Evolutionary conservation across 1,284 basidiomycete genomes (phyloP).

Genomic region (Exobasidium rhododendri): DNA sequence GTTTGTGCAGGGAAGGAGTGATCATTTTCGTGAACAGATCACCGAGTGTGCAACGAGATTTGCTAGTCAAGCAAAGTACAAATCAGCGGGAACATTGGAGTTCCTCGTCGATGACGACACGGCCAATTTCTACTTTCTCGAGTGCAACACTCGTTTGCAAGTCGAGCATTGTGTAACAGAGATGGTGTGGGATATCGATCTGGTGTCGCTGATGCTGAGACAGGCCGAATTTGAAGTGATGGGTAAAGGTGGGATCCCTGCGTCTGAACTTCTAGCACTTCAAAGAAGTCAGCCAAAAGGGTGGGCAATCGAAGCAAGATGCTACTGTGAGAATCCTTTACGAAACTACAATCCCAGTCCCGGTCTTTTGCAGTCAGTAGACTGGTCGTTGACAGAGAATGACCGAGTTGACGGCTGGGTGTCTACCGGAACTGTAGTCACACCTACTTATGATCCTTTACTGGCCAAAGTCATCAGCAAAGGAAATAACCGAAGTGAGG

Average conservation of each 20-base stretch:
- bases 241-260: background rate
- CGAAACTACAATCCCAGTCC: constrained; percentile 64
- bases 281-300: constrained; percentile 17
- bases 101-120: constrained; percentile 65
- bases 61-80: constrained; percentile 62
- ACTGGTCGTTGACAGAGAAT: constrained; percentile 12
- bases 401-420: constrained; percentile 60
- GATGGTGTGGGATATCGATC: constrained; percentile 20
- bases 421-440: constrained; percentile 61
- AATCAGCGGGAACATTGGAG: constrained; percentile 68
- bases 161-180: constrained; percentile 71
- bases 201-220: constrained; percentile 7
- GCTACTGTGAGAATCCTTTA: constrained; percentile 68
- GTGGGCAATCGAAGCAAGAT: constrained; percentile 64
- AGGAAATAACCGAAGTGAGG: constrained; percentile 57
- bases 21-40: constrained; percentile 54
- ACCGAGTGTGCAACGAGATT: constrained; percentile 62
- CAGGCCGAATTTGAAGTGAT: constrained; percentile 5
- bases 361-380: constrained; percentile 61
- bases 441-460: constrained; percentile 64
- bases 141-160: constrained; percentile 72
- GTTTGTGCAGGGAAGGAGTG: constrained; percentile 54
- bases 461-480: constrained; percentile 58
- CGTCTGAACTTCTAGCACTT: background rate
- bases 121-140: constrained; percentile 67